Evolutionary conservation across 2,329 filamentous ascomycete genomes (phyloP).

Genomic region (Cordyceps cicadae): DNA sequence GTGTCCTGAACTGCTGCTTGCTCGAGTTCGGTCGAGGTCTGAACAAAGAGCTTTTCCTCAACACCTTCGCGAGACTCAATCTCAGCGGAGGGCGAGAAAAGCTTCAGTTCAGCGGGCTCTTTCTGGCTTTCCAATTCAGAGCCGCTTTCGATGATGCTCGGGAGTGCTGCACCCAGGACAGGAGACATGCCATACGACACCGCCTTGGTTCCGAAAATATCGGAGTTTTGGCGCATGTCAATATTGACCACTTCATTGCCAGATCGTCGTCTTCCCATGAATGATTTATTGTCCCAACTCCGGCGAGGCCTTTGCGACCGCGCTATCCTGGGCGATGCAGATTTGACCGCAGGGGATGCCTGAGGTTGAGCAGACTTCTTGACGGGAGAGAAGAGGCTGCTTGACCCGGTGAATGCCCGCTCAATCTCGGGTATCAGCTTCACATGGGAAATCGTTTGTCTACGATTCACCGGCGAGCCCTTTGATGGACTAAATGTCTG

Average conservation of each 20-base stretch:
- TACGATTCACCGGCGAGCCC: slow-evolving; percentile 16
- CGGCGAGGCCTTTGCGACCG: not conserved
- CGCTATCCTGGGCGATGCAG: not conserved
- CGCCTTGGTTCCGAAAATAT: slow-evolving; percentile 25
- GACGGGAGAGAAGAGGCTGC: slow-evolving; percentile 1
- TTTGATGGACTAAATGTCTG: not conserved
- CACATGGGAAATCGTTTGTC: slow-evolving; percentile 23
- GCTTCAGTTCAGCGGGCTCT: not conserved
- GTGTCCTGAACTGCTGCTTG: not conserved
- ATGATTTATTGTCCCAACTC: slow-evolving; percentile 1
- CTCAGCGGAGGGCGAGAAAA: not conserved
- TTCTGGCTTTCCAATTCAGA: not conserved
- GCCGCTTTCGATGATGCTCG: slow-evolving; percentile 5
- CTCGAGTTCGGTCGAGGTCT: not conserved
- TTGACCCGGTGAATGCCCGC: not conserved
- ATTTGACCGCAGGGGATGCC: not conserved
- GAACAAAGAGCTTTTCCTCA: not conserved
- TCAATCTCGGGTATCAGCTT: not conserved
- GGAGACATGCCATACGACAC: slow-evolving; percentile 8
- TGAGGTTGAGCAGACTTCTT: not conserved
- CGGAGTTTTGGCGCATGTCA: slow-evolving; percentile 26
- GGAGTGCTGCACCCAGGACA: not conserved
- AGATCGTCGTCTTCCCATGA: not conserved
- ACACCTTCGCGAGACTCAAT: not conserved
- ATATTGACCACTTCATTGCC: slow-evolving; percentile 23